Conservation (phyloP, 2,329 filamentous ascomycete species). For the Neofusicoccum ribis region DNA sequence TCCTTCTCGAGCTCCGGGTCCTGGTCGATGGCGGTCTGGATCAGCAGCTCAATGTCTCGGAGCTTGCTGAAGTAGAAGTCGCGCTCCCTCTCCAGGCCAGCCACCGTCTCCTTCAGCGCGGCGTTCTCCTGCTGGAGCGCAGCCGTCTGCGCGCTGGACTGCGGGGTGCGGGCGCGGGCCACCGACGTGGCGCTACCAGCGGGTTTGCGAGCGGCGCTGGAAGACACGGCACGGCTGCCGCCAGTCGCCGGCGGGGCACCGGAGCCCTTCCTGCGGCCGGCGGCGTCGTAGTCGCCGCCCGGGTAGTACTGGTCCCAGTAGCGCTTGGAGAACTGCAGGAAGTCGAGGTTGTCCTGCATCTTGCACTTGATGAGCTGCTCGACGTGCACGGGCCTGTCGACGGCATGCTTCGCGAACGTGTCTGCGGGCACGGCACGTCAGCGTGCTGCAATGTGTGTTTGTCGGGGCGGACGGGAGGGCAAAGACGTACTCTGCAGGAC, state of each 20-base stretch:
- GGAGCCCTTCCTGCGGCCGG: conserved; percentile 78
- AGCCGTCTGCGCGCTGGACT: conserved; percentile 61
- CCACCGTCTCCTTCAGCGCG: conserved; percentile 92
- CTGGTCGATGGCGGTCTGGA: conserved; percentile 90
- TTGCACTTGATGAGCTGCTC: conserved; percentile 93
- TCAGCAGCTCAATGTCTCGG: conserved; percentile 89
- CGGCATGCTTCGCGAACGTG: conserved; percentile 77
- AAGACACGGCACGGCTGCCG: conserved; percentile 43
- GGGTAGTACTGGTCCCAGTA: conserved; percentile 99
- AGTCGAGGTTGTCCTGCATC: conserved; percentile 99
- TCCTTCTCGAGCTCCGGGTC: conserved; percentile 93
- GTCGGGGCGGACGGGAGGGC: neutral
- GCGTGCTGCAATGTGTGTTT: neutral
- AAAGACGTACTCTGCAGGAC: conserved; percentile 78
- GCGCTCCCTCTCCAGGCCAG: conserved; percentile 88
- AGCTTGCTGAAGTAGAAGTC: conserved; percentile 99
- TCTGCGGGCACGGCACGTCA: conserved; percentile 53
- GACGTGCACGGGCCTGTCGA: conserved; percentile 89
- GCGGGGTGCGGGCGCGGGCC: conserved; percentile 43
- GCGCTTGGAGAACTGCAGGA: conserved; percentile 93
- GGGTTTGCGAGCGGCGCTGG: conserved; percentile 47
- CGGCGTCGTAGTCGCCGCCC: conserved; percentile 93
- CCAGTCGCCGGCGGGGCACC: conserved; percentile 55
- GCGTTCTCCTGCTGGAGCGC: conserved; percentile 83
- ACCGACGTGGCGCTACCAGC: conserved; percentile 42